Conservation (phyloP, 2,329 filamentous ascomycete species). For the Aspergillus versicolor region DNA sequence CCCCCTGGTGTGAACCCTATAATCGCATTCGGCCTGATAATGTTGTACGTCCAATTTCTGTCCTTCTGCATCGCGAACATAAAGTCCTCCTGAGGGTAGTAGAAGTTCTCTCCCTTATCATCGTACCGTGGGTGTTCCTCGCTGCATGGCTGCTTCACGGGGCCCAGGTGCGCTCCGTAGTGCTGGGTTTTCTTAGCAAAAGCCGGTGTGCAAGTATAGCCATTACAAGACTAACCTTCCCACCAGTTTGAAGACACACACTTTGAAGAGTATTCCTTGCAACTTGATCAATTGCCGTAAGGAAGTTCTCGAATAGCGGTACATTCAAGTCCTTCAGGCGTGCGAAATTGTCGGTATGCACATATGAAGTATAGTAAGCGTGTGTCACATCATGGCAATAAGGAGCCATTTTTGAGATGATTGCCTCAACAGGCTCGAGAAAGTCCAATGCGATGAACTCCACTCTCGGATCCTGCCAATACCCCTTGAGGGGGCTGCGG, state of each 20-base stretch:
- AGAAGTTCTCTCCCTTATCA: conserved; percentile 22
- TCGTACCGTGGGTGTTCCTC: conserved; percentile 23
- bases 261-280: conserved; percentile 25
- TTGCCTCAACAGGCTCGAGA: conserved; percentile 15
- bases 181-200: conserved; percentile 13
- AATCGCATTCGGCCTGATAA: conserved; percentile 31
- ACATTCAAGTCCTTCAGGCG: neutral
- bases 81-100: conserved; percentile 25
- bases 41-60: conserved; percentile 26
- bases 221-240: conserved; percentile 20
- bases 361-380: conserved; percentile 34
- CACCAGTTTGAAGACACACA: conserved; percentile 32
- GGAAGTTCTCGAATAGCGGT: conserved; percentile 33
- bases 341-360: conserved; percentile 30
- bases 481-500: conserved; percentile 20
- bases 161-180: conserved; percentile 30
- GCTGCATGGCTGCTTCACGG: conserved; percentile 21
- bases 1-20: conserved; percentile 20
- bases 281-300: conserved; percentile 24
- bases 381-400: conserved; percentile 32
- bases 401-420: conserved; percentile 17
- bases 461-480: conserved; percentile 18
- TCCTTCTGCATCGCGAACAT: conserved; percentile 16
- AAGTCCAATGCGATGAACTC: conserved; percentile 35
- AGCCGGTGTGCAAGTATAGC: too few species aligned